Evolutionary conservation across 2,329 filamentous ascomycete genomes (phyloP).

Genomic region (Fusarium proliferatum): DNA sequence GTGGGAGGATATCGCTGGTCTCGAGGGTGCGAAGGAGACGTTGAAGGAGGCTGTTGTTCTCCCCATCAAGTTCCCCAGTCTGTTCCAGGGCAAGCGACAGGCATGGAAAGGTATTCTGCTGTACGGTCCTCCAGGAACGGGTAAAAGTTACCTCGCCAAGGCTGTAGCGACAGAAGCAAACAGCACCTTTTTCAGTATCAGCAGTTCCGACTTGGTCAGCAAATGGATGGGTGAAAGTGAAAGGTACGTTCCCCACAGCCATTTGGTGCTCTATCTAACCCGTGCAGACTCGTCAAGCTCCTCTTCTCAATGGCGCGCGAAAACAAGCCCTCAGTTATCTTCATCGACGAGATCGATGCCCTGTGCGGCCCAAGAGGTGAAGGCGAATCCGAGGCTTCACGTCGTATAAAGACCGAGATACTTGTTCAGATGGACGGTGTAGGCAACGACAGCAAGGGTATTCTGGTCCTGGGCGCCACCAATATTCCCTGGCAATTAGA

Average conservation of each 20-base stretch:
- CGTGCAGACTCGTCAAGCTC: constrained; percentile 85
- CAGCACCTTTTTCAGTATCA: constrained; percentile 98
- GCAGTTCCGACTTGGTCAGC: constrained; percentile 94
- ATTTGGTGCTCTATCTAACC: constrained; percentile 38
- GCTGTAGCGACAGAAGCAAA: constrained; percentile 98
- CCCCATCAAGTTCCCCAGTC: constrained; percentile 97
- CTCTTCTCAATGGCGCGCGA: constrained; percentile 98
- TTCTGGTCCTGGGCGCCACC: constrained; percentile 93
- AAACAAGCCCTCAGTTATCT: constrained; percentile 98
- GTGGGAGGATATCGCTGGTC: constrained; percentile 97
- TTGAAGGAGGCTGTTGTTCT: constrained; percentile 97
- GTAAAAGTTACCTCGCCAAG: constrained; percentile 97
- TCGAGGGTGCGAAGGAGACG: constrained; percentile 95
- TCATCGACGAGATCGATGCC: constrained; percentile 98
- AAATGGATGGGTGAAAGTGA: constrained; percentile 99
- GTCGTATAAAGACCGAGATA: constrained; percentile 98
- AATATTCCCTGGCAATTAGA: constrained; percentile 99
- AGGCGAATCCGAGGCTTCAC: constrained; percentile 96
- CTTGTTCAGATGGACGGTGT: constrained; percentile 99
- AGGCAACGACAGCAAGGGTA: constrained; percentile 92
- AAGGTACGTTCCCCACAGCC: constrained; percentile 65
- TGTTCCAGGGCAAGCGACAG: constrained; percentile 95
- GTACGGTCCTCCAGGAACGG: constrained; percentile 95
- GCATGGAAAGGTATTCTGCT: constrained; percentile 98
- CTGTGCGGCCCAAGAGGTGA: constrained; percentile 92